Conservation (phyloP, 768 basidiomycete genomes). For the Tulasnella sp. region DNA sequence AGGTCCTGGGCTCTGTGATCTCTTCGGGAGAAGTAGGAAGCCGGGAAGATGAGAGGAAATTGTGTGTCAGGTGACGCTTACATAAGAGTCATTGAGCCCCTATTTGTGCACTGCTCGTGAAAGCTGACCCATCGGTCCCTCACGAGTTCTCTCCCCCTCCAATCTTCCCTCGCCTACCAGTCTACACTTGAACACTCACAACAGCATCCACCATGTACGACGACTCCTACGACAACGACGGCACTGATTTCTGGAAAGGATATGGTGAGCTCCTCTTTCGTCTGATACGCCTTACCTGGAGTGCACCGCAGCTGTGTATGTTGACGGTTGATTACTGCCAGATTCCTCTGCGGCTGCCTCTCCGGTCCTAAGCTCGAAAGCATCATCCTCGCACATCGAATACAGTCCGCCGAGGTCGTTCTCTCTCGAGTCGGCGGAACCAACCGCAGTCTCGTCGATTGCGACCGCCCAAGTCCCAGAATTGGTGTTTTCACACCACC, state of each 20-base stretch:
- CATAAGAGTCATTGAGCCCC: neutral
- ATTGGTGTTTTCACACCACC: neutral
- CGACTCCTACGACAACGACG: neutral
- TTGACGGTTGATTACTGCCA: neutral
- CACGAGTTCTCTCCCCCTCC: neutral
- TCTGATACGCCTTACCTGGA: neutral
- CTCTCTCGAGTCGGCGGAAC: neutral
- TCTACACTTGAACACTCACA: neutral
- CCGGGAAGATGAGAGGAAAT: neutral
- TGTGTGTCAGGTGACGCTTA: conserved; percentile 1
- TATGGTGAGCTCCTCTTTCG: neutral
- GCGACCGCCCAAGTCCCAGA: neutral
- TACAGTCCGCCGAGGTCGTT: neutral
- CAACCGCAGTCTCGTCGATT: neutral
- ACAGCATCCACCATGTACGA: conserved; percentile 2
- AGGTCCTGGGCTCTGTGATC: neutral
- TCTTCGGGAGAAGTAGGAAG: neutral
- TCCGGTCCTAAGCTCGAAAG: neutral
- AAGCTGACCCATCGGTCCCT: neutral
- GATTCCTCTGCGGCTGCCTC: neutral
- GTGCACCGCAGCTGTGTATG: neutral
- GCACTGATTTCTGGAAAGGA: neutral
- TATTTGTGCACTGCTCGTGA: neutral
- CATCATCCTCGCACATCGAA: neutral
- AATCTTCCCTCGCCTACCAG: neutral